These are phyloP conservation scores for Alloascoidea africana DNA, from an alignment of 805 yeast species.

Conservation along the genomic window DNA sequence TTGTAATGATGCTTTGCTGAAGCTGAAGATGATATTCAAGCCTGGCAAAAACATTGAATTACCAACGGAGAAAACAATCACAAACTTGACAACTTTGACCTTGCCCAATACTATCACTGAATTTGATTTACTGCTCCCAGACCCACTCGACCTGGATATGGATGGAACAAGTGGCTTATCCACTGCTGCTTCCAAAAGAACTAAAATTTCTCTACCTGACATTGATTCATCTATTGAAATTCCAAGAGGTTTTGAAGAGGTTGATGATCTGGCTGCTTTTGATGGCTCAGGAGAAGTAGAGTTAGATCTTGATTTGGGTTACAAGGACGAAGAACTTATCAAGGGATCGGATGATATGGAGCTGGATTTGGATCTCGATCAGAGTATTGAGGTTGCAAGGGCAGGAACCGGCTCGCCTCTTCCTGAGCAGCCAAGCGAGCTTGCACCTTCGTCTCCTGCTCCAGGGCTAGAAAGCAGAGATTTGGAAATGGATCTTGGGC, in stretches of 20 bases:
- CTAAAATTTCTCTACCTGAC: constrained; percentile 11
- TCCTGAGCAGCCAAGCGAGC: background rate
- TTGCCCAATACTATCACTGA: constrained; percentile 71
- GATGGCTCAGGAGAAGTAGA: constrained; percentile 30
- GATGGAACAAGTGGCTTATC: constrained; percentile 1
- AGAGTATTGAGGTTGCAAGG: constrained; percentile 24
- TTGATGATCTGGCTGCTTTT: constrained; percentile 16
- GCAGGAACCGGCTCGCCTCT: background rate
- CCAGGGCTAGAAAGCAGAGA: no score
- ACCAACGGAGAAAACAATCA: constrained; percentile 40
- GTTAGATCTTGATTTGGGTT: constrained; percentile 28
- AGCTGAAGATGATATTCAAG: constrained; percentile 38
- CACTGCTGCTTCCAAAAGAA: constrained; percentile 3
- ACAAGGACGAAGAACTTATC: constrained; percentile 2
- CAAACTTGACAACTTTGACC: constrained; percentile 42
- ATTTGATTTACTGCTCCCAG: constrained; percentile 55
- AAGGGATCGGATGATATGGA: constrained; percentile 6
- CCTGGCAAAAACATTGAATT: constrained; percentile 29
- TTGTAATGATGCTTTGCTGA: constrained; percentile 59
- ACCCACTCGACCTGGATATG: constrained; percentile 27
- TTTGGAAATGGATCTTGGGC: no score
- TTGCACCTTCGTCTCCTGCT: background rate
- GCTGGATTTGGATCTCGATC: constrained; percentile 22
- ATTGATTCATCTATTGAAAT: constrained; percentile 51
- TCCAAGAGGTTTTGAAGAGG: constrained; percentile 31